Evolutionary conservation across 2,329 filamentous ascomycete species (phyloP).

Genomic region (Aspergillus hortae): DNA sequence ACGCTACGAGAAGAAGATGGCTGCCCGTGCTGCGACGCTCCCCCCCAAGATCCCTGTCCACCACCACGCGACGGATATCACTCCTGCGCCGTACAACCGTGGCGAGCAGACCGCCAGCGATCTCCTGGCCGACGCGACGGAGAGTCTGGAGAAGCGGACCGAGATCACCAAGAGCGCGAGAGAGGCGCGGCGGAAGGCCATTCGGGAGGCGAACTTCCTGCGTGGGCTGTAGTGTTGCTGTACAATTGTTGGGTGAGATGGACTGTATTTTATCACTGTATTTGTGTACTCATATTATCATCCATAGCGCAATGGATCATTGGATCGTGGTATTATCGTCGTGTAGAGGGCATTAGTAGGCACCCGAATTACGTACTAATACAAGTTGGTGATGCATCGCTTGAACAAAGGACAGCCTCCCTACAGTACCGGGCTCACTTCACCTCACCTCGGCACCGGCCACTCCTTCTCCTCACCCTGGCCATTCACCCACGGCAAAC

Average conservation of each 20-base stretch:
- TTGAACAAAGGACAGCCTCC: not conserved
- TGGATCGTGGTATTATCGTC: not conserved
- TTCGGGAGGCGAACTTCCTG: conserved; percentile 48
- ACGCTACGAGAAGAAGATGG: conserved; percentile 46
- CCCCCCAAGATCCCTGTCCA: conserved; percentile 43
- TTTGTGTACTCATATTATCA: not conserved
- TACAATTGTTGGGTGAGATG: conserved; percentile 14
- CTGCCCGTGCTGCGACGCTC: conserved; percentile 35
- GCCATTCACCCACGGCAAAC: conserved; percentile 29
- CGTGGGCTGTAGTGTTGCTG: conserved; percentile 38
- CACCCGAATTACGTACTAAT: not conserved
- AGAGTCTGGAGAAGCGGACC: conserved; percentile 34
- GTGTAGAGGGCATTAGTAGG: no score
- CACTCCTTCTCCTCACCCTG: conserved; percentile 34
- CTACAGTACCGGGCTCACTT: not conserved
- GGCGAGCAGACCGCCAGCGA: conserved; percentile 18
- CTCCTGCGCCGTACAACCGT: conserved; percentile 35
- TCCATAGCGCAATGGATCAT: not conserved
- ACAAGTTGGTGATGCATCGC: not conserved
- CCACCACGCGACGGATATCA: conserved; percentile 45
- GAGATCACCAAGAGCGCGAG: conserved; percentile 45
- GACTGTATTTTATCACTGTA: conserved; percentile 1
- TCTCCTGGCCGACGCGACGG: conserved; percentile 30
- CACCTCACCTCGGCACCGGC: conserved; percentile 16
- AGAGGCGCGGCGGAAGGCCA: conserved; percentile 43